Percentiles rank a stretch among this genome's conserved stretches.
These are phyloP conservation scores for Neophaeococcomyces mojaviensis DNA, from an alignment of 2,329 filamentous ascomycete species.

Conservation along the genomic window DNA sequence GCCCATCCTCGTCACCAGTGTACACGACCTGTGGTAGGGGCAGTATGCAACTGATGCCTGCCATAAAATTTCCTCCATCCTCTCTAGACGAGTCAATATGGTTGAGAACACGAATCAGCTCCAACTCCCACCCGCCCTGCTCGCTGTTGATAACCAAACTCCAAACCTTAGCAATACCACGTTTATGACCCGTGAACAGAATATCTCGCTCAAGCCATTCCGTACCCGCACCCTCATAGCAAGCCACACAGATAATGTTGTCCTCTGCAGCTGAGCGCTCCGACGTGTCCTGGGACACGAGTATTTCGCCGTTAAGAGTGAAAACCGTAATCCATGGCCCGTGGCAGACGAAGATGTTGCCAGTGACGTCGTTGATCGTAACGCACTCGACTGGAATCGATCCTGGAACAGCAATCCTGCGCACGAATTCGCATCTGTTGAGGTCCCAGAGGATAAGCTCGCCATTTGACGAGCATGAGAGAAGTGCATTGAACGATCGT, in stretches of 20 bases:
- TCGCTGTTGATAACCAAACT: constrained; percentile 11
- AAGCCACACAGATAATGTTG: constrained; percentile 71
- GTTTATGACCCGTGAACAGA: constrained; percentile 79
- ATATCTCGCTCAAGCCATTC: constrained; percentile 86
- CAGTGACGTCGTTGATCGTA: constrained; percentile 80
- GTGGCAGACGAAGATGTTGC: constrained; percentile 79
- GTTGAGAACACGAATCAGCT: constrained; percentile 72
- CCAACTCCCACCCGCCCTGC: constrained; percentile 55
- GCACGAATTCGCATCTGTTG: constrained; percentile 79
- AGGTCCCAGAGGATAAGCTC: constrained; percentile 88
- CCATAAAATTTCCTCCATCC: constrained; percentile 47
- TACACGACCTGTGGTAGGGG: constrained; percentile 79
- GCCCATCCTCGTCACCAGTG: constrained; percentile 86
- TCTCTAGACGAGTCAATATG: constrained; percentile 64
- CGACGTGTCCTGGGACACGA: constrained; percentile 77
- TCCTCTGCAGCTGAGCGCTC: constrained; percentile 55
- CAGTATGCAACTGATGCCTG: constrained; percentile 76
- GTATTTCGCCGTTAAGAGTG: constrained; percentile 75
- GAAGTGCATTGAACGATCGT: constrained; percentile 77
- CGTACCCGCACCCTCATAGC: constrained; percentile 83
- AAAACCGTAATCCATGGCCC: constrained; percentile 69
- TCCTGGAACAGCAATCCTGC: constrained; percentile 52
- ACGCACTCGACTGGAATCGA: constrained; percentile 57
- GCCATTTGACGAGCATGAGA: constrained; percentile 76
- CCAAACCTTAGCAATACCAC: constrained; percentile 75